These are phyloP conservation scores for Magnusiomyces magnusii DNA, from an alignment of 1,139 yeast species.

Conservation along the genomic window DNA sequence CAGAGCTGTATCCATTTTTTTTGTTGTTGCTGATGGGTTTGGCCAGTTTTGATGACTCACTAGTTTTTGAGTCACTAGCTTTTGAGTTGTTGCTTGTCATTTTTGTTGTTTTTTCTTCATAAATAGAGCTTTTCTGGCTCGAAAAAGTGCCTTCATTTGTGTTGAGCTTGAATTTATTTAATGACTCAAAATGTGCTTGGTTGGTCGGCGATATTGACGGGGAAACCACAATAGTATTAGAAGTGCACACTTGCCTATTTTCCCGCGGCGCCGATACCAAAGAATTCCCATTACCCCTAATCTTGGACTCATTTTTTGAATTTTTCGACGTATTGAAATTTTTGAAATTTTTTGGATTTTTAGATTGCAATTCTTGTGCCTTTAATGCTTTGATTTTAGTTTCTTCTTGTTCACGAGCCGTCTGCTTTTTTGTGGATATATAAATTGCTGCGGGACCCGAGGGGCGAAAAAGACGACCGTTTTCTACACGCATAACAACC, in stretches of 20 bases:
- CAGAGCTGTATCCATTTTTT: too few species aligned
- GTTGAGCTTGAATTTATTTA: not conserved
- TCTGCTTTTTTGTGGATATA: slow-evolving; percentile 23
- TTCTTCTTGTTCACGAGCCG: slow-evolving; percentile 2
- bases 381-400: not conserved
- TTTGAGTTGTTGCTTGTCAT: too few species aligned
- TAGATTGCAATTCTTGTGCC: slow-evolving; percentile 5
- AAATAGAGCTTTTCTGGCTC: not conserved
- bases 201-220: too few species aligned
- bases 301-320: too few species aligned
- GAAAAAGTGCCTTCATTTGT: not conserved
- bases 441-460: slow-evolving; percentile 31
- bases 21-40: too few species aligned
- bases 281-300: not conserved
- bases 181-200: not conserved
- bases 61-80: too few species aligned
- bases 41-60: too few species aligned
- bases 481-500: slow-evolving; percentile 25
- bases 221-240: too few species aligned
- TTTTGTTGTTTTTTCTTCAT: too few species aligned
- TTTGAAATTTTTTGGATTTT: too few species aligned
- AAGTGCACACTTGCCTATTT: too few species aligned
- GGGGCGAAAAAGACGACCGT: slow-evolving; percentile 30
- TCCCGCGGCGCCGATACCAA: not conserved
- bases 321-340: too few species aligned